Conservation (phyloP, 1,139 yeast species). For the Kodamaea derodonti region DNA sequence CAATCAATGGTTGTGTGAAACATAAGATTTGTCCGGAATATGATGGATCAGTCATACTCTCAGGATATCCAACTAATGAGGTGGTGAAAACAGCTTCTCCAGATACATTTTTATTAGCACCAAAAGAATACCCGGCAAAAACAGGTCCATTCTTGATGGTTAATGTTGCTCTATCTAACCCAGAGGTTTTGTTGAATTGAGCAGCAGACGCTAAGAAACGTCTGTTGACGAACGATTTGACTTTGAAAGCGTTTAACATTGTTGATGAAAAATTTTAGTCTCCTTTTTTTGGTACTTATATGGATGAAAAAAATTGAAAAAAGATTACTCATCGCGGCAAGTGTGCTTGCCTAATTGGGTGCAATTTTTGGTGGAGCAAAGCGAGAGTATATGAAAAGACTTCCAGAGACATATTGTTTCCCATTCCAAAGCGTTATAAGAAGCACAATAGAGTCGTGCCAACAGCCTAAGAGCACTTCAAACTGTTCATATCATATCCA, state of each 20-base stretch:
- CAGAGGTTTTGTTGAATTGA: constrained; percentile 34
- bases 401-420: no score
- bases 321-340: constrained; percentile 41
- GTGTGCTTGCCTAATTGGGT: constrained; percentile 29
- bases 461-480: no score
- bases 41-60: constrained; percentile 97
- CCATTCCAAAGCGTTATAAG: no score
- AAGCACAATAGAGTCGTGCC: no score
- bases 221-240: constrained; percentile 24
- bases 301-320: not conserved
- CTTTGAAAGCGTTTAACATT: constrained; percentile 13
- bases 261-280: constrained; percentile 6
- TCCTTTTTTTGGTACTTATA: not conserved
- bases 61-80: constrained; percentile 96
- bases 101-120: constrained; percentile 84
- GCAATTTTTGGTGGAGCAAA: no score
- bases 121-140: constrained; percentile 89
- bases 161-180: constrained; percentile 78
- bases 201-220: constrained; percentile 41
- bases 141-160: constrained; percentile 93
- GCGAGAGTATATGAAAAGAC: no score
- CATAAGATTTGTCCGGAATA: constrained; percentile 94
- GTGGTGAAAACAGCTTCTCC: constrained; percentile 99
- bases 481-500: no score
- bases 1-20: constrained; percentile 94